Evolutionary conservation across 1,284 basidiomycete species (phyloP), one percentile per base, ranked within the genome.

Genomic region (Leccinum solheimii): DNA sequence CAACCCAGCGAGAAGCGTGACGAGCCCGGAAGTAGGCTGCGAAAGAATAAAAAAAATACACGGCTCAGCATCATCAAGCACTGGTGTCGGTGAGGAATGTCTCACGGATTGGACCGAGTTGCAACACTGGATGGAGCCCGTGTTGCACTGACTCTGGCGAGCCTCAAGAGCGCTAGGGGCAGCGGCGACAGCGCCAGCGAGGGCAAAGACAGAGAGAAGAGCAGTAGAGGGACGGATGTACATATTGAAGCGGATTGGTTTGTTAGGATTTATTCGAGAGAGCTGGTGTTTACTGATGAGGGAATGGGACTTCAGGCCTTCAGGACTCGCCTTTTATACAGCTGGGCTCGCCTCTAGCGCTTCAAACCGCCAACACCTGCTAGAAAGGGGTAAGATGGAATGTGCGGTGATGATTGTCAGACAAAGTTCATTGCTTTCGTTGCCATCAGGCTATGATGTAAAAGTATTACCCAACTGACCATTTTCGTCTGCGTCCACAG

Each of bases 161-260:
- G 26, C 26, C 26, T 27, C 26, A 27, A 27, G 26, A 27, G 26
- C 32, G 32, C 1, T 2, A 11, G 32, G 32, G 4, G 32, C 32
- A 34, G 32, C 32, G 5, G 32, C 11, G 5, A 53, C 57, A 26
- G 59, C 38, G 9, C 56, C 66, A 19, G 53, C 55, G 19, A 70
- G 38, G 21, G 62, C 60, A 7, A 60, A 10, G 49, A 61, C 14
- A 3, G 61, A 60, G 56, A 64, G 48, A 34, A 68, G 5, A 40
- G 63, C 6, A 23, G 55, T 27, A 58, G 55, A 58, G n/a, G 51
- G 27, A 19, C 38, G 64, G 55, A 60, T 45, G 49, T 63, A 64
- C 68, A 71, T 71, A 6, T 54, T 48, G 43, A 13, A 45, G 11
- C 2, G 3, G 43, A 11, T 13, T 59, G 26, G 23, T 23, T 30